Evolutionary conservation across 345 rosid species (phyloP), one percentile per base, ranked within the genome.

Genomic region (Salix dunnii): DNA sequence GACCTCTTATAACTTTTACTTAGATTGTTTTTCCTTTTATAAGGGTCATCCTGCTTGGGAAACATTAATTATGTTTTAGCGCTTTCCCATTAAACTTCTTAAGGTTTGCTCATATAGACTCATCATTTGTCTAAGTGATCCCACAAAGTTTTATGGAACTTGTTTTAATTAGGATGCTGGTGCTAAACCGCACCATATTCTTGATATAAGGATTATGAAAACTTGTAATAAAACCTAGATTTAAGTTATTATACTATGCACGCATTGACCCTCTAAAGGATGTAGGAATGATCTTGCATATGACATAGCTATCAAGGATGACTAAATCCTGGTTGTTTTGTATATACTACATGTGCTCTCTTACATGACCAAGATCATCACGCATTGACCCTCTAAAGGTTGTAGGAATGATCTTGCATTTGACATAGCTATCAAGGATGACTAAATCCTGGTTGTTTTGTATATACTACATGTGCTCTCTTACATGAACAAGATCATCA

Each of bases 41-140:
- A 12, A 40, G 0, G 3, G 20, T 0, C 2, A 48, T 48, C 21
- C 0, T 7, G 0, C 2, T 48, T 48, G 1, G 2, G 0, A 48
- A 33, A 33, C 35, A 33, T 33, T 33, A 33, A 33, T 33, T 33
- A 33, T 33, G 4, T 0, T 33, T 33, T 33, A 33, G 7, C 53
- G 17, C 5, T 48, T 16, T 0, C 21, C 17, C 3, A 0, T 40
- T 40, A 40, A 40, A 40, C 43, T 2, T 40, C 12, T 40, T 40
- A 0, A 40, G 43, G 3, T 40, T 2, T 40, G 43, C 13, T 10
- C 0, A 0, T 40, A 1, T 40, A 12, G 43, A 40, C 43, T 10
- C 3, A 0, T 10, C 13, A 40, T 40, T 12, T 40, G 0, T 2
- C 2, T 40, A 2, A 40, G 43, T 48, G 53, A 5, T 4, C 53